A percentile compares a stretch with the other conserved stretches of the same genome.
phyloP scores from a whole-genome alignment of 179 eudicot genomes.

The Beta corolliflora region DNA sequence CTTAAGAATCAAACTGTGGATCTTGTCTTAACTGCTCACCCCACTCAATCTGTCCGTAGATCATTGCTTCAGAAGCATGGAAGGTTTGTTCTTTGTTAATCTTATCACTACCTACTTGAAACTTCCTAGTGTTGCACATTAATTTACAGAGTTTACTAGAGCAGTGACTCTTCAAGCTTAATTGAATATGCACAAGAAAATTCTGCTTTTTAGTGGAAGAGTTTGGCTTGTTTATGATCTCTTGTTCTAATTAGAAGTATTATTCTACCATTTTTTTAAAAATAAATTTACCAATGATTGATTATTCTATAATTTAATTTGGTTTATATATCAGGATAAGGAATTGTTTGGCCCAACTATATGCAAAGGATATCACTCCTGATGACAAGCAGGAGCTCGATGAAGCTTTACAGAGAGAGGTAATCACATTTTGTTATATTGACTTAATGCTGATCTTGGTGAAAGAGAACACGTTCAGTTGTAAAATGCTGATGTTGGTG shows the following conservation, averaged over 20 bases:
- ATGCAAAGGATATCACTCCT: slow-evolving; percentile 88
- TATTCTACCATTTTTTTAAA: no score
- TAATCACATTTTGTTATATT: slow-evolving; percentile 23
- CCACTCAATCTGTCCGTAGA: slow-evolving; percentile 86
- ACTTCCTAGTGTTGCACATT: neutral
- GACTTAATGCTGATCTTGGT: neutral
- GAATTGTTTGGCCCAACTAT: slow-evolving; percentile 70
- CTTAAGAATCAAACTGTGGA: slow-evolving; percentile 87
- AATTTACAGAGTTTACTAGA: neutral
- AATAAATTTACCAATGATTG: neutral
- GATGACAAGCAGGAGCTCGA: slow-evolving; percentile 96
- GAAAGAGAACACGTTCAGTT: neutral
- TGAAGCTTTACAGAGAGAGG: slow-evolving; percentile 93
- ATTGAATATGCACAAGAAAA: neutral
- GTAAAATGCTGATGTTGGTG: neutral
- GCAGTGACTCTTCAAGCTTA: no score
- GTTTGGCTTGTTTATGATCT: neutral
- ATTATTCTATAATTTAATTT: neutral
- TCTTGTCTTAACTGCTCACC: slow-evolving; percentile 86
- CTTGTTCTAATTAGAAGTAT: neutral
- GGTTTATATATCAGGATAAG: slow-evolving; percentile 53
- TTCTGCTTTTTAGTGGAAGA: neutral
- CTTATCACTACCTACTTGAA: neutral
- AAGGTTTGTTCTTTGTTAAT: slow-evolving; percentile 45
- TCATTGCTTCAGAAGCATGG: slow-evolving; percentile 94